Evolutionary conservation across 495 filamentous ascomycete species (phyloP).

Genomic region (Annulohypoxylon maeteangense): DNA sequence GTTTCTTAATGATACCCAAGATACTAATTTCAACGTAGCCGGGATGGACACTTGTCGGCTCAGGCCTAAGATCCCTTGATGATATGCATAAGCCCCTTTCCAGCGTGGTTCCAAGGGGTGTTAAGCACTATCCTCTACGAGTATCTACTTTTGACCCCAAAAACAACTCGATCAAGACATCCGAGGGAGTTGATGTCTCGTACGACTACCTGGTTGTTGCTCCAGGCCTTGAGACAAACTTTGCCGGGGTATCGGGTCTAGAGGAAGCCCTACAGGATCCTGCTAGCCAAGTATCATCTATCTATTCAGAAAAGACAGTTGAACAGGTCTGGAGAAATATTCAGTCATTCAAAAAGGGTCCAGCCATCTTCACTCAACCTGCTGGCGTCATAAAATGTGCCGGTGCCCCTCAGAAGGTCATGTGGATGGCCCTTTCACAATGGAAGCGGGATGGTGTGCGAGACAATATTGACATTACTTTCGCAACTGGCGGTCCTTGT

Average conservation of each 20-base stretch:
- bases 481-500: slow-evolving; percentile 68
- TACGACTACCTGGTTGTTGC: slow-evolving; percentile 75
- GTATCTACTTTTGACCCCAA: slow-evolving; percentile 66
- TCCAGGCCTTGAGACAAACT: slow-evolving; percentile 69
- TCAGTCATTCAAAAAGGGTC: slow-evolving; percentile 63
- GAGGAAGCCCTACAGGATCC: slow-evolving; percentile 68
- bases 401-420: slow-evolving; percentile 74
- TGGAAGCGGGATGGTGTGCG: slow-evolving; percentile 72
- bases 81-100: slow-evolving; percentile 63
- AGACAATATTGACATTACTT: slow-evolving; percentile 69
- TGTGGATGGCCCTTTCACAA: slow-evolving; percentile 76
- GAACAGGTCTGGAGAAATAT: slow-evolving; percentile 68
- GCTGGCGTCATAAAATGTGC: slow-evolving; percentile 74
- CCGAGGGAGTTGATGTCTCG: slow-evolving; percentile 65
- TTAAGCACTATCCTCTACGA: slow-evolving; percentile 68
- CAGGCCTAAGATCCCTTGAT: slow-evolving; percentile 68
- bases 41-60: slow-evolving; percentile 76
- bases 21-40: slow-evolving; percentile 54
- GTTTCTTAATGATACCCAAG: not conserved
- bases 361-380: slow-evolving; percentile 76
- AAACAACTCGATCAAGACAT: slow-evolving; percentile 67
- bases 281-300: slow-evolving; percentile 68
- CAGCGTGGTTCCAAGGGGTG: slow-evolving; percentile 66
- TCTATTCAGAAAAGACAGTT: slow-evolving; percentile 70
- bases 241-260: slow-evolving; percentile 66